These are phyloP conservation scores for Henckelia pumila DNA, from an alignment of 257 asterid species.

Conservation along the genomic window DNA sequence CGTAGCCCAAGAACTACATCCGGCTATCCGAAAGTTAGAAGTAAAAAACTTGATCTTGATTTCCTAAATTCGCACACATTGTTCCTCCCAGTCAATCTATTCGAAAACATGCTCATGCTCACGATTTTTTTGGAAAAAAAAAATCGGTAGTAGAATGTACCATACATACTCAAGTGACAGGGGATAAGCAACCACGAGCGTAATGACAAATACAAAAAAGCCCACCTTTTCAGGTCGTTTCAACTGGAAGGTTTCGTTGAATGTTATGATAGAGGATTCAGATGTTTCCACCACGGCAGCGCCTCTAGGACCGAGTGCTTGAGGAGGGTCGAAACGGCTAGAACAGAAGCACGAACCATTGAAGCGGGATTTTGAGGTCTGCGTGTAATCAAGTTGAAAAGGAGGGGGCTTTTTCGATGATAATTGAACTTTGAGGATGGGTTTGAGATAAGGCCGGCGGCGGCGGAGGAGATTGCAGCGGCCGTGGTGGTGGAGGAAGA, in stretches of 20 bases:
- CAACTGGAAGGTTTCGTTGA: conserved; percentile 40
- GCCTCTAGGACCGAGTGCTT: conserved; percentile 47
- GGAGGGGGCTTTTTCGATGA: conserved; percentile 26
- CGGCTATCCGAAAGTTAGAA: neutral
- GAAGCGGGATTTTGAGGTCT: conserved; percentile 33
- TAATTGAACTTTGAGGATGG: conserved; percentile 26
- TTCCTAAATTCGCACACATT: neutral
- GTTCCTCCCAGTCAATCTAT: conserved; percentile 11
- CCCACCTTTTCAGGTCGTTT: conserved; percentile 54
- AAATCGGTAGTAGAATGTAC: neutral
- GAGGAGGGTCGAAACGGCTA: conserved; percentile 30
- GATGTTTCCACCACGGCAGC: conserved; percentile 45
- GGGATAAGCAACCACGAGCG: conserved; percentile 4
- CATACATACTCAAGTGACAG: conserved; percentile 18
- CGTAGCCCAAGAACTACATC: no score
- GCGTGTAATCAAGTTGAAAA: conserved; percentile 34
- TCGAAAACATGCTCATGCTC: neutral
- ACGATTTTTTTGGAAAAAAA: neutral
- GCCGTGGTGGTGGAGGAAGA: conserved; percentile 30
- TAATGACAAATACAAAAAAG: neutral
- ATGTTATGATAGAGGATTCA: conserved; percentile 41
- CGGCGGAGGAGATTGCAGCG: conserved; percentile 14
- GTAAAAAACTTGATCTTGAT: conserved; percentile 8
- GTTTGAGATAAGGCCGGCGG: conserved; percentile 21
- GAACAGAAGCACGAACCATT: conserved; percentile 30